Evolutionary conservation across 257 asterid genomes (phyloP).

Genomic region (Leonotis leonurus): DNA sequence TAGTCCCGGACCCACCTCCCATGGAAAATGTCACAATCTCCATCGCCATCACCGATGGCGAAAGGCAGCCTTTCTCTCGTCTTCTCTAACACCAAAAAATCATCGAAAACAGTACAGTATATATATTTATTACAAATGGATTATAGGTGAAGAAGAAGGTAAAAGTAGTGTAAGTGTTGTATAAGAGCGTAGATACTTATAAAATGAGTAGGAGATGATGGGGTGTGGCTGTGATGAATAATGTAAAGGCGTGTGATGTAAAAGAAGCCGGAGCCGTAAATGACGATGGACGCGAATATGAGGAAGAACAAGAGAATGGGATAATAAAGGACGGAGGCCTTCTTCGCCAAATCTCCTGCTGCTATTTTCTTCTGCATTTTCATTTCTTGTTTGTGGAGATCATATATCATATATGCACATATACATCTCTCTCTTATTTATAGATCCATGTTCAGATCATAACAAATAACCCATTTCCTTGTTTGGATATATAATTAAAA

Average conservation of each 20-base stretch:
- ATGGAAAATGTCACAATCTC: slow-evolving; percentile 43
- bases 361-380: not conserved
- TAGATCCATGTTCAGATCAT: too few relatives aligned
- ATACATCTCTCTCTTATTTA: not conserved
- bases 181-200: not conserved
- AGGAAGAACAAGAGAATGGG: not conserved
- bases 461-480: too few relatives aligned
- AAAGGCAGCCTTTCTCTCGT: slow-evolving; percentile 23
- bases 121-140: not conserved
- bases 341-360: not conserved
- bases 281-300: not conserved
- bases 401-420: not conserved
- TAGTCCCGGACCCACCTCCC: slow-evolving; percentile 64
- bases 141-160: not conserved
- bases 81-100: slow-evolving; percentile 18
- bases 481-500: too few relatives aligned
- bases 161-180: too few relatives aligned
- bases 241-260: slow-evolving; percentile 2
- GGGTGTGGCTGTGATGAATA: not conserved
- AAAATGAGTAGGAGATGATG: not conserved
- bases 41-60: slow-evolving; percentile 22
- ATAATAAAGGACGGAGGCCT: slow-evolving; percentile 2
- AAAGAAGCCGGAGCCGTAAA: slow-evolving; percentile 7
- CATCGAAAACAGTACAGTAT: not conserved
- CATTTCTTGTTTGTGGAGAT: not conserved